These are phyloP conservation scores for Alternaria sp. DNA, from an alignment of 2,329 filamentous ascomycete species.

Conservation along the genomic window DNA sequence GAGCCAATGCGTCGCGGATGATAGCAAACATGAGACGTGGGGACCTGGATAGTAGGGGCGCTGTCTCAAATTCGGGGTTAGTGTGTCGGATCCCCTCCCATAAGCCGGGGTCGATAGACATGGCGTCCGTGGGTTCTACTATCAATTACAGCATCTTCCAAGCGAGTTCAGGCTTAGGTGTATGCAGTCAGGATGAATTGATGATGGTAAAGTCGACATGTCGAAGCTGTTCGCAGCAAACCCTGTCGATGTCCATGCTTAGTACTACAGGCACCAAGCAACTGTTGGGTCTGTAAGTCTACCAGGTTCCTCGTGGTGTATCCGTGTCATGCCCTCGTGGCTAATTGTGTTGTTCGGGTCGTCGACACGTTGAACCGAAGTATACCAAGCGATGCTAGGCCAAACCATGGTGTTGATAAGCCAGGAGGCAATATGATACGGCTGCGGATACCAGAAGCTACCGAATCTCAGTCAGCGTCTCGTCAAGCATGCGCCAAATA, in stretches of 20 bases:
- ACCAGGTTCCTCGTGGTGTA: conserved; percentile 12
- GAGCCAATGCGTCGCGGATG: conserved; percentile 44
- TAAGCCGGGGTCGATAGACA: conserved; percentile 43
- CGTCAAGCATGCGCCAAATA: conserved; percentile 2
- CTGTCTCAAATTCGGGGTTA: conserved; percentile 48
- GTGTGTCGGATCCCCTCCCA: conserved; percentile 47
- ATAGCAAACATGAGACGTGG: conserved; percentile 51
- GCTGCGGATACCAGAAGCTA: background rate
- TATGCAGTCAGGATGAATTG: conserved; percentile 29
- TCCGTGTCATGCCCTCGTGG: conserved; percentile 1
- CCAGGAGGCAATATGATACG: conserved; percentile 19
- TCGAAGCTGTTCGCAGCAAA: conserved; percentile 18
- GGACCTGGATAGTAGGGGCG: conserved; percentile 37
- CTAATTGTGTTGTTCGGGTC: background rate
- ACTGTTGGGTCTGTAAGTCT: background rate
- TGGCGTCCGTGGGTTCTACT: conserved; percentile 38
- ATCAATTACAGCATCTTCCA: conserved; percentile 45
- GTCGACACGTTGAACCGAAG: conserved; percentile 4
- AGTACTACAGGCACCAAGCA: conserved; percentile 2
- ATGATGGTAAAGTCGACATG: conserved; percentile 27
- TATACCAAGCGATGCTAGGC: conserved; percentile 4
- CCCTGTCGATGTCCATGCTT: conserved; percentile 9
- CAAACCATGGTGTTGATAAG: conserved; percentile 17
- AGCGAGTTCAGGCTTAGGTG: conserved; percentile 28
- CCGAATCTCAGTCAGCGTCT: conserved; percentile 18